A percentile compares a stretch with the other conserved stretches of the same genome.
Conservation (phyloP, 2,329 filamentous ascomycete genomes). For the Trichophyton simii region DNA sequence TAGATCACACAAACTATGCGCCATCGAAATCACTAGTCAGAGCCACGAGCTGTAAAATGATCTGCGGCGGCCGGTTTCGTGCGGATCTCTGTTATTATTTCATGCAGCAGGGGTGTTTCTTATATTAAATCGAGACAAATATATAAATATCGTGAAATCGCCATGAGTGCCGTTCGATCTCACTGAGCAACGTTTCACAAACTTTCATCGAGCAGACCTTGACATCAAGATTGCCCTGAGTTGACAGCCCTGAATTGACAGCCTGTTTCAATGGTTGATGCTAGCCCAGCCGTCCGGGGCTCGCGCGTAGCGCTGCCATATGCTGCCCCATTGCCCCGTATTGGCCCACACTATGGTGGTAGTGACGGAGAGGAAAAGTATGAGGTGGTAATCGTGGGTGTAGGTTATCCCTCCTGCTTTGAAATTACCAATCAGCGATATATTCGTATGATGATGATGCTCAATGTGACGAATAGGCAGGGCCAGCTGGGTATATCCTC, state of each 20-base stretch:
- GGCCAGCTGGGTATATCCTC: conserved; percentile 34
- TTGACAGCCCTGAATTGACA: background rate
- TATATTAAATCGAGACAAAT: too few relatives aligned
- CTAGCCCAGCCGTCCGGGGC: background rate
- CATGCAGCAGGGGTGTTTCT: too few relatives aligned
- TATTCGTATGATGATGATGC: background rate
- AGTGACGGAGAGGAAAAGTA: conserved; percentile 19
- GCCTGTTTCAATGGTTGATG: background rate
- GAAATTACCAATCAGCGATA: background rate
- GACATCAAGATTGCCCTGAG: background rate
- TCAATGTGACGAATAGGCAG: conserved; percentile 20
- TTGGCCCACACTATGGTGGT: background rate
- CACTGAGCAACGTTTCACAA: background rate
- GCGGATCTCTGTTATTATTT: too few relatives aligned
- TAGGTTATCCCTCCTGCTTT: conserved; percentile 13
- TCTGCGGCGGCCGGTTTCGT: too few relatives aligned
- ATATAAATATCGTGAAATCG: too few relatives aligned
- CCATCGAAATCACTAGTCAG: too few relatives aligned
- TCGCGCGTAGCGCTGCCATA: background rate
- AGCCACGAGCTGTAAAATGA: too few relatives aligned
- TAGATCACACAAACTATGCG: background rate
- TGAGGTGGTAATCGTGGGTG: conserved; percentile 33
- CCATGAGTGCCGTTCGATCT: background rate
- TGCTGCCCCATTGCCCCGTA: background rate
- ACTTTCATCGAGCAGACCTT: background rate